Percentiles rank a stretch among this genome's conserved stretches.
Conservation (phyloP, 371 early-diverging fungal genomes). For the Nematocida displodere region DNA sequence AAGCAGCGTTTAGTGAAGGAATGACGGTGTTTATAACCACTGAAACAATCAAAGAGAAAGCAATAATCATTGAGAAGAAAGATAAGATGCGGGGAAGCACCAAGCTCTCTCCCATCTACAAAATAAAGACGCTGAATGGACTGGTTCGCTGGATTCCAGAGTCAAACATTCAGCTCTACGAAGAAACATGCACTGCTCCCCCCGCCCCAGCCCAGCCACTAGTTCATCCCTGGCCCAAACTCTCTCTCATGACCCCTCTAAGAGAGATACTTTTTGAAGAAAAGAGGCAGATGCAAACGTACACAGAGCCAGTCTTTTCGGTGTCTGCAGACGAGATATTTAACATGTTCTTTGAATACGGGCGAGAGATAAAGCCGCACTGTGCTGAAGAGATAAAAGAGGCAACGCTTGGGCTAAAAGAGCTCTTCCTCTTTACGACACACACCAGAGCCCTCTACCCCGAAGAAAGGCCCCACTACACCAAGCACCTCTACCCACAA, state of each 20-base stretch:
- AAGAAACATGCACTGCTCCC: too few species aligned
- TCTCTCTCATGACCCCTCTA: background rate
- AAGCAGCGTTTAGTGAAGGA: too few species aligned
- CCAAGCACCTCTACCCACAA: slow-evolving; percentile 2
- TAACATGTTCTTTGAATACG: slow-evolving; percentile 3
- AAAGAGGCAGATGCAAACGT: too few species aligned
- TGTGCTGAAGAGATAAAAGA: slow-evolving; percentile 41
- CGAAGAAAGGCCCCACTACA: slow-evolving; percentile 36
- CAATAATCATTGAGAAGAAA: slow-evolving; percentile 29
- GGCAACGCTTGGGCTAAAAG: slow-evolving; percentile 37
- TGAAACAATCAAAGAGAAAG: slow-evolving; percentile 15
- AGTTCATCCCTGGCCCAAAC: background rate
- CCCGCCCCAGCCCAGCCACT: too few species aligned
- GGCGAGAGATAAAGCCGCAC: slow-evolving; percentile 4
- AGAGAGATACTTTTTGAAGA: slow-evolving; percentile 2
- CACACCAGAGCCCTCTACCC: slow-evolving; percentile 38
- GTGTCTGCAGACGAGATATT: too few species aligned
- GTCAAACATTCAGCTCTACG: too few species aligned
- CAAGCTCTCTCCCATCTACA: slow-evolving; percentile 15
- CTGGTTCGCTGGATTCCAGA: slow-evolving; percentile 22
- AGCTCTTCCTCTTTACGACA: slow-evolving; percentile 22
- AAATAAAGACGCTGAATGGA: slow-evolving; percentile 20
- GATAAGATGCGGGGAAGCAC: slow-evolving; percentile 2
- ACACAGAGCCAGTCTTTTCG: too few species aligned
- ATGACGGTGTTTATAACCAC: background rate